Conservation (phyloP, 1,284 basidiomycete genomes). For the Rhodotorula sp. region DNA sequence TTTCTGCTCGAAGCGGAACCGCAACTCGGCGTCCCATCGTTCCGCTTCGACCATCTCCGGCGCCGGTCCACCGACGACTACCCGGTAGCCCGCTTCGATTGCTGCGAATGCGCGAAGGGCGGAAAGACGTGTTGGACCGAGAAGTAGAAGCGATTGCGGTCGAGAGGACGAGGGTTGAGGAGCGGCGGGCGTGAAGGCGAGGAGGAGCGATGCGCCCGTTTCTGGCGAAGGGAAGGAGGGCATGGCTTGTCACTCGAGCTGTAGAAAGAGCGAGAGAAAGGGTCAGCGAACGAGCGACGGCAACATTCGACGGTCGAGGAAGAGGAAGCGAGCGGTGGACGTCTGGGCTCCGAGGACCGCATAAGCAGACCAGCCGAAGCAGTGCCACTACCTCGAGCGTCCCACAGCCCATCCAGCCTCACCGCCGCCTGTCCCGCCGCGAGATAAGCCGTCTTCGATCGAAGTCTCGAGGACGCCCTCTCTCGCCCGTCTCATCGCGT, state of each 20-base stretch:
- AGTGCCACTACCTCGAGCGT: no score
- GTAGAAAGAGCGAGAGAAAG: no score
- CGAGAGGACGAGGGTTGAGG: slow-evolving; percentile 31
- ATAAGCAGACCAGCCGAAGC: no score
- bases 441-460: no score
- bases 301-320: no score
- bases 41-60: slow-evolving; percentile 49
- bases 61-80: slow-evolving; percentile 60
- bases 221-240: slow-evolving; percentile 7
- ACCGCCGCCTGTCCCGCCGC: no score
- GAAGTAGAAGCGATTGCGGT: slow-evolving; percentile 62
- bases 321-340: no score
- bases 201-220: slow-evolving; percentile 55
- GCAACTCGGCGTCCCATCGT: slow-evolving; percentile 66
- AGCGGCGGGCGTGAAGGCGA: slow-evolving; percentile 63
- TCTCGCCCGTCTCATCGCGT: no score
- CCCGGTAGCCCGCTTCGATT: slow-evolving; percentile 74
- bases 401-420: no score
- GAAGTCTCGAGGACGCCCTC: no score
- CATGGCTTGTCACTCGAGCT: neutral
- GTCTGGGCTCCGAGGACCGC: no score
- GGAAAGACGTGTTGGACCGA: slow-evolving; percentile 70
- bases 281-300: no score
- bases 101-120: slow-evolving; percentile 76
- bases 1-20: slow-evolving; percentile 59